Base-by-base conservation (phyloP, 1,284 basidiomycete species). In the Naganishia sp. region DNA sequence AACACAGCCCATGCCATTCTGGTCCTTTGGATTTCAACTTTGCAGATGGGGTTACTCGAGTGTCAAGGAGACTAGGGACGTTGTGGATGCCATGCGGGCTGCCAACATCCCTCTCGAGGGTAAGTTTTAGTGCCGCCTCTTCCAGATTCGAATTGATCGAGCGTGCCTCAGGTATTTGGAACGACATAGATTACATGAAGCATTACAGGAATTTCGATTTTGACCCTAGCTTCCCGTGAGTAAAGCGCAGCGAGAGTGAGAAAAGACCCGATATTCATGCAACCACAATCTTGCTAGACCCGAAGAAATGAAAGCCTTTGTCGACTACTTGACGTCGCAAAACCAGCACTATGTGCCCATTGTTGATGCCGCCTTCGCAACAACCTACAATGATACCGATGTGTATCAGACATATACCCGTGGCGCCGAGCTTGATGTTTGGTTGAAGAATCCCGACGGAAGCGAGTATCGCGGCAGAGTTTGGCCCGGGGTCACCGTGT, bases 401-500 rank as follows among this genome's bases (percentile, higher is more conserved):
- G 80, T 74, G 35, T 88, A 88, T 68, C 81, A 76, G 2, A 75
- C 87, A 0, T 89, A 84, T 69, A 81, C 85, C 61, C 81, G 84
- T 41, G 88, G 88, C 10, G 80, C 82, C 2, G 76, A 79, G 21
- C 75, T 80, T 7, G 85, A 86, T 68, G 76, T 89, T 13, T 89
- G 84, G 82, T 75, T 89, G 60, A 89, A 88, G 74, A 81, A 83
- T 42, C 80, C 81, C 1, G 85, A 88, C 72, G 87, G 86, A 11
- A 86, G 84, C 56, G 78, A 83, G 39, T 84, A 82, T 72, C 77
- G 88, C 15, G 86, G 87, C 15, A 78, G 87, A 0, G 88, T 89
- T 7, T 89, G 88, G 87, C 87, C 88, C 45, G 87, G 87, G 66
- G 84, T 86, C 1, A 86, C 85, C 9, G 86, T 86, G 2, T 88